Conservation (phyloP, 257 asterid species). For the Phtheirospermum japonicum region DNA sequence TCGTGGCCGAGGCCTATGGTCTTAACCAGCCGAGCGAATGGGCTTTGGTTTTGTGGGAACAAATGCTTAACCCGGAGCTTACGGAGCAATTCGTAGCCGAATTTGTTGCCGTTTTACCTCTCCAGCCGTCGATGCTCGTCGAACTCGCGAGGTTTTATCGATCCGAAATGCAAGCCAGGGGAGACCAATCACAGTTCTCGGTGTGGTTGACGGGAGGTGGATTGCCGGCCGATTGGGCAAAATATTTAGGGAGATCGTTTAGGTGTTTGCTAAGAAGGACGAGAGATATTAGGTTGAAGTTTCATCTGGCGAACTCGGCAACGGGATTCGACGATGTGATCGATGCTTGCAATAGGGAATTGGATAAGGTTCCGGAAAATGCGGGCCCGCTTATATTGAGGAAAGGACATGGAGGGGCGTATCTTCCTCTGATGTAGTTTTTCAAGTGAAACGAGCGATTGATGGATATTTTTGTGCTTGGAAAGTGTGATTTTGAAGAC, state of each 20-base stretch:
- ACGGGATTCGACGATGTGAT: slow-evolving; percentile 78
- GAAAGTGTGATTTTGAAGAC: no score
- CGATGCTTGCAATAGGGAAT: slow-evolving; percentile 52
- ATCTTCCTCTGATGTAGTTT: slow-evolving; percentile 87
- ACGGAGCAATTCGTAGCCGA: slow-evolving; percentile 89
- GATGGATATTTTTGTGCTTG: no score
- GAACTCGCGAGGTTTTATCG: slow-evolving; percentile 90
- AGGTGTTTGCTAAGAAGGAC: slow-evolving; percentile 85
- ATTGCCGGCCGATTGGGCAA: slow-evolving; percentile 87
- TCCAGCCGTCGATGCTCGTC: slow-evolving; percentile 89
- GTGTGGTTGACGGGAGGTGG: slow-evolving; percentile 97
- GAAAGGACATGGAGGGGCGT: slow-evolving; percentile 97
- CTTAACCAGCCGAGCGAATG: slow-evolving; percentile 97
- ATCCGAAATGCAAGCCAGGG: slow-evolving; percentile 90
- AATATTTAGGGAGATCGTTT: slow-evolving; percentile 77
- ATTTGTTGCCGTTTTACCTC: slow-evolving; percentile 89
- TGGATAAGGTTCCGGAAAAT: slow-evolving; percentile 93
- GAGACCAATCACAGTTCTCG: slow-evolving; percentile 92
- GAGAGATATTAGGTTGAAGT: slow-evolving; percentile 62
- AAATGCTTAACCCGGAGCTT: slow-evolving; percentile 91
- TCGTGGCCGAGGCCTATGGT: slow-evolving; percentile 94
- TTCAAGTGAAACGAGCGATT: not conserved
- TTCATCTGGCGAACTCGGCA: slow-evolving; percentile 72
- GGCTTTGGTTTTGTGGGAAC: slow-evolving; percentile 98
- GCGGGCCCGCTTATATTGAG: slow-evolving; percentile 97